phyloP scores from a whole-genome alignment of 1,139 yeast species.

The Taiozyma sp. region DNA sequence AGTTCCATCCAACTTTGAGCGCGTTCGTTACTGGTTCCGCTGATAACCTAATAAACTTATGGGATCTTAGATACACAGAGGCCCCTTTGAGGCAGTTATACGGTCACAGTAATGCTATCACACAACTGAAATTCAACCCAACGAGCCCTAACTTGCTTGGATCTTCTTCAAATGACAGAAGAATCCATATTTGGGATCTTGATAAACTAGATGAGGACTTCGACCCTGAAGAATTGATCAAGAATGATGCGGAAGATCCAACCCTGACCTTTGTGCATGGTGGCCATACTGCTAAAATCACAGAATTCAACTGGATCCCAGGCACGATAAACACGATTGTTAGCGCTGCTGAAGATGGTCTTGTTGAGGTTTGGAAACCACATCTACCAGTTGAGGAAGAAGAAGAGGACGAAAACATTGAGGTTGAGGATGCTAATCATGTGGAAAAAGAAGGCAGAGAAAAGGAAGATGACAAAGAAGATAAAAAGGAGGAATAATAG shows the following conservation, averaged over 20 bases:
- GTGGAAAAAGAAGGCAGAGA: constrained; percentile 26
- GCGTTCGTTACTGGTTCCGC: constrained; percentile 62
- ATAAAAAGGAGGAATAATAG: not conserved
- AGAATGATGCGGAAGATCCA: constrained; percentile 50
- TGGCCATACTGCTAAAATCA: constrained; percentile 75
- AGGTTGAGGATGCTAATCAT: constrained; percentile 18
- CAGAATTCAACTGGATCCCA: constrained; percentile 74
- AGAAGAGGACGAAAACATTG: constrained; percentile 34
- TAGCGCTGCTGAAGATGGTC: constrained; percentile 75
- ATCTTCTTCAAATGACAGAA: constrained; percentile 59
- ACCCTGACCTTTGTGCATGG: constrained; percentile 66
- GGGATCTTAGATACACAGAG: constrained; percentile 54
- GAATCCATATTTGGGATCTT: constrained; percentile 65
- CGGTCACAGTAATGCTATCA: constrained; percentile 56
- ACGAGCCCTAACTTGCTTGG: constrained; percentile 53
- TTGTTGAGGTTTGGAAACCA: constrained; percentile 78
- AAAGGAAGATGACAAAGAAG: constrained; percentile 27
- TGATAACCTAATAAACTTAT: constrained; percentile 45
- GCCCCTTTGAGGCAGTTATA: constrained; percentile 27
- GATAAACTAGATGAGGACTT: constrained; percentile 37
- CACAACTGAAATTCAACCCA: constrained; percentile 70
- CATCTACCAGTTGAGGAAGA: constrained; percentile 41
- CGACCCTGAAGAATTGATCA: constrained; percentile 34
- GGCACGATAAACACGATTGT: constrained; percentile 68
- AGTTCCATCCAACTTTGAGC: constrained; percentile 51